A percentile compares a stretch with the other conserved stretches of the same genome.
These are phyloP conservation scores for Grosmannia huntii DNA, from an alignment of 2,329 filamentous ascomycete species.

Conservation along the genomic window DNA sequence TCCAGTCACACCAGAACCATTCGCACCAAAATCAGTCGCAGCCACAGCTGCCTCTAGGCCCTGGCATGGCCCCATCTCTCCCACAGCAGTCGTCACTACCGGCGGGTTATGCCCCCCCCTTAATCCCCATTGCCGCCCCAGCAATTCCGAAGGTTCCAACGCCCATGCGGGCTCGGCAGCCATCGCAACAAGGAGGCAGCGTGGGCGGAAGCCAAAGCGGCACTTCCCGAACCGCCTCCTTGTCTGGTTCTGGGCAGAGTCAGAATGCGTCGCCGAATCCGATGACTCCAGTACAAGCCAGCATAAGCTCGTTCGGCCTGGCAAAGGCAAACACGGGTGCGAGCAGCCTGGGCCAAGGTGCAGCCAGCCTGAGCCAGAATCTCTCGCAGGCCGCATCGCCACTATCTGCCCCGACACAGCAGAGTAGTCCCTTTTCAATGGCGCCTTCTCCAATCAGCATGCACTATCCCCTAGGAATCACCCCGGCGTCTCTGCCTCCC, in stretches of 20 bases:
- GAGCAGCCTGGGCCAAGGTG: slow-evolving; percentile 9
- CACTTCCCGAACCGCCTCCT: slow-evolving; percentile 52
- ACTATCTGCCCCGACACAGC: slow-evolving; percentile 18
- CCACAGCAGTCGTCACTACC: slow-evolving; percentile 42
- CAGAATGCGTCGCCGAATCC: slow-evolving; percentile 48
- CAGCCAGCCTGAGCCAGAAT: background rate
- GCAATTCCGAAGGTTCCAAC: slow-evolving; percentile 72
- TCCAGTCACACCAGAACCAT: slow-evolving; percentile 22
- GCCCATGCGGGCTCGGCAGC: slow-evolving; percentile 61
- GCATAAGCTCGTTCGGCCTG: slow-evolving; percentile 49
- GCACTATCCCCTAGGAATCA: slow-evolving; percentile 29
- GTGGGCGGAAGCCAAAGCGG: slow-evolving; percentile 40
- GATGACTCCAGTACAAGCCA: slow-evolving; percentile 51
- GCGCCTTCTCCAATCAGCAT: slow-evolving; percentile 14
- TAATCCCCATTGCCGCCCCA: slow-evolving; percentile 66
- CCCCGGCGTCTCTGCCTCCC: slow-evolving; percentile 4
- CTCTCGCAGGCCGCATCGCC: background rate
- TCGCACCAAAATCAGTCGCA: slow-evolving; percentile 13
- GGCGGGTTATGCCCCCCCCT: slow-evolving; percentile 59
- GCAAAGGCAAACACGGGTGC: slow-evolving; percentile 19
- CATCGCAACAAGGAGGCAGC: slow-evolving; percentile 66
- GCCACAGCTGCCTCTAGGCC: slow-evolving; percentile 5
- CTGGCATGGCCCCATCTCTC: slow-evolving; percentile 33
- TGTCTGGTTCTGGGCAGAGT: slow-evolving; percentile 41
- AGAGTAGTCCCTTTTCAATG: slow-evolving; percentile 37